Evolutionary conservation across 1,284 basidiomycete species (phyloP).

Genomic region (Leccinum olivaceoglutinosum): DNA sequence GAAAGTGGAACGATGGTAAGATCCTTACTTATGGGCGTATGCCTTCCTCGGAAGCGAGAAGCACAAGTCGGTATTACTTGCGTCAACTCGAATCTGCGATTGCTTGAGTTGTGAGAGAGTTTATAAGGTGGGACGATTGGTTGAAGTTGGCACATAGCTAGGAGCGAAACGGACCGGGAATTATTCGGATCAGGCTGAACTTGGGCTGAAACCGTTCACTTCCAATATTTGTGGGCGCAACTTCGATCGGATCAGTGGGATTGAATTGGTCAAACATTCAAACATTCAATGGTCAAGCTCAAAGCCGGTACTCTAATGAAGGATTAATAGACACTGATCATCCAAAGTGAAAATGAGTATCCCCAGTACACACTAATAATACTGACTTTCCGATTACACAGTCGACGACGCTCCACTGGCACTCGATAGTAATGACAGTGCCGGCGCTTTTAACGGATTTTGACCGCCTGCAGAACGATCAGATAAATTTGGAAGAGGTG

Average conservation of each 20-base stretch:
- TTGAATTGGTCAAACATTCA: neutral
- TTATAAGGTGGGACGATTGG: neutral
- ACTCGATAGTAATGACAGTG: neutral
- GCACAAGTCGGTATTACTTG: neutral
- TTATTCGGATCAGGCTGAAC: too few relatives aligned
- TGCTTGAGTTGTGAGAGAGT: neutral
- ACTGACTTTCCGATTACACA: neutral
- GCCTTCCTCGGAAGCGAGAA: slow-evolving; percentile 1
- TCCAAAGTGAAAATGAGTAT: neutral
- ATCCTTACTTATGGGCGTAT: neutral
- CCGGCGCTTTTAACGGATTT: neutral
- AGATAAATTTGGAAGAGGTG: neutral
- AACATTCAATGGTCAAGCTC: neutral
- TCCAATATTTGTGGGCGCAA: neutral
- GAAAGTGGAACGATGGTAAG: neutral
- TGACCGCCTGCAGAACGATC: neutral
- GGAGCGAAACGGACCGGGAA: too few relatives aligned
- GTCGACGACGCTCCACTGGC: neutral
- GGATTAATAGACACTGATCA: neutral
- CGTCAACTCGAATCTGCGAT: neutral
- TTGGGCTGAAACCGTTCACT: too few relatives aligned
- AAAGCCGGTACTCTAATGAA: neutral
- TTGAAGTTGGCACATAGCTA: too few relatives aligned
- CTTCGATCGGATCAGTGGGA: neutral
- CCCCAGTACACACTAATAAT: neutral